These are phyloP conservation scores for Eutrema japonicum DNA, from an alignment of 345 rosid species.

Conservation along the genomic window DNA sequence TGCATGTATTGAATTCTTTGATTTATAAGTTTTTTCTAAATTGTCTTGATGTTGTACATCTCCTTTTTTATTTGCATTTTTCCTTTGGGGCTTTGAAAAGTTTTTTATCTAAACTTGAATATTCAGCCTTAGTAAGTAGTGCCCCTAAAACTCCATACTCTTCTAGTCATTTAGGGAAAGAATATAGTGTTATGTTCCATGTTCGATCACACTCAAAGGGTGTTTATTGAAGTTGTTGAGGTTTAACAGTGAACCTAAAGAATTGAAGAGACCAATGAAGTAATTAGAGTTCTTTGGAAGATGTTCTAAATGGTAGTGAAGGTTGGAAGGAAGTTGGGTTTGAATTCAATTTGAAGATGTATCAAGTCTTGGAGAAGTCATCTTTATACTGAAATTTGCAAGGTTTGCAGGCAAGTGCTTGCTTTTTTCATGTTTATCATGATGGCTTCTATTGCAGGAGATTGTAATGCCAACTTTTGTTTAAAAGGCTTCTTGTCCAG, in stretches of 20 bases:
- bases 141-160: slow-evolving; percentile 11
- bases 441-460: slow-evolving; percentile 65
- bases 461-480: slow-evolving; percentile 56
- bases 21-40: not conserved
- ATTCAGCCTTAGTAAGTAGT: not conserved
- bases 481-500: slow-evolving; percentile 48
- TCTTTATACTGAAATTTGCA: slow-evolving; percentile 89
- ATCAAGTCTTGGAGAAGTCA: slow-evolving; percentile 99
- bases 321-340: slow-evolving; percentile 99
- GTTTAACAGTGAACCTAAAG: slow-evolving; percentile 91
- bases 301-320: slow-evolving; percentile 96
- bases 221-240: slow-evolving; percentile 82
- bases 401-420: slow-evolving; percentile 99
- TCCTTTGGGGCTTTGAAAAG: not conserved
- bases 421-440: slow-evolving; percentile 74
- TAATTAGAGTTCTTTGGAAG: slow-evolving; percentile 96
- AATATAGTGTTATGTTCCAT: slow-evolving; percentile 45
- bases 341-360: slow-evolving; percentile 96
- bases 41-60: not conserved
- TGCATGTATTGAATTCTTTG: slow-evolving; percentile 17
- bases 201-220: slow-evolving; percentile 58
- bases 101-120: not conserved
- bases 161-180: not conserved
- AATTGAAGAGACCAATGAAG: slow-evolving; percentile 95
- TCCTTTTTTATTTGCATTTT: not conserved